These are phyloP conservation scores for Aspergillus biplanus DNA, from an alignment of 495 filamentous ascomycete genomes.

Conservation along the genomic window DNA sequence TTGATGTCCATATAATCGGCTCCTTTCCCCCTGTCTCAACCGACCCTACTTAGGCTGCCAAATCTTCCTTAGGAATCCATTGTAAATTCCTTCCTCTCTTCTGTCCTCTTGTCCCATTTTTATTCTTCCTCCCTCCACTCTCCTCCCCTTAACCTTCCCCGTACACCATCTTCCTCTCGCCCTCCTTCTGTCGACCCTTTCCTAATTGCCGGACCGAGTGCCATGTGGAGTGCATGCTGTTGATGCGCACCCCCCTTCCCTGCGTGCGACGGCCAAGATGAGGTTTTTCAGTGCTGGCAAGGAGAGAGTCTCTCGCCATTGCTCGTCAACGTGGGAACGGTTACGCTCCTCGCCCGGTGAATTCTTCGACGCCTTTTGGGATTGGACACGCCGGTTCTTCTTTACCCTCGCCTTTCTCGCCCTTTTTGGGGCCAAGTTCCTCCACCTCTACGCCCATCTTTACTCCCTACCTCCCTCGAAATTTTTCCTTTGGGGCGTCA, in stretches of 20 bases:
- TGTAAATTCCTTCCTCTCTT: not conserved
- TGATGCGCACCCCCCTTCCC: not conserved
- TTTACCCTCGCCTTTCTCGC: constrained; percentile 40
- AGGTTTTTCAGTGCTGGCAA: not conserved
- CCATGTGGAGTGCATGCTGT: not conserved
- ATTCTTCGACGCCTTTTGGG: constrained; percentile 36
- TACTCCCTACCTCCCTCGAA: constrained; percentile 36
- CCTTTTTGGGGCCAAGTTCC: constrained; percentile 37
- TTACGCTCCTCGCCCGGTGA: constrained; percentile 27
- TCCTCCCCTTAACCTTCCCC: not conserved
- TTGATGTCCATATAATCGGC: not conserved
- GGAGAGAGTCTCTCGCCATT: constrained; percentile 11
- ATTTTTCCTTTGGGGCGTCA: constrained; percentile 39
- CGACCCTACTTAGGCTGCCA: not conserved
- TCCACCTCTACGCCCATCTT: constrained; percentile 45
- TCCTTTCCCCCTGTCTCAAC: constrained; percentile 1
- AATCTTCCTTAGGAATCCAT: not conserved
- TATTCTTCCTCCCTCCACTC: not conserved
- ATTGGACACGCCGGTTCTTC: constrained; percentile 41
- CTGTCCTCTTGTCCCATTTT: not conserved
- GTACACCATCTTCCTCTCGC: not conserved
- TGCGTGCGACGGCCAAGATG: constrained; percentile 15
- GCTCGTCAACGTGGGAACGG: constrained; percentile 3
- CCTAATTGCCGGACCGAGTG: not conserved
- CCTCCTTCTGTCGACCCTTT: not conserved